These are phyloP conservation scores for Ophiostoma himal-ulmi DNA, from an alignment of 2,329 filamentous ascomycete species.

Conservation along the genomic window DNA sequence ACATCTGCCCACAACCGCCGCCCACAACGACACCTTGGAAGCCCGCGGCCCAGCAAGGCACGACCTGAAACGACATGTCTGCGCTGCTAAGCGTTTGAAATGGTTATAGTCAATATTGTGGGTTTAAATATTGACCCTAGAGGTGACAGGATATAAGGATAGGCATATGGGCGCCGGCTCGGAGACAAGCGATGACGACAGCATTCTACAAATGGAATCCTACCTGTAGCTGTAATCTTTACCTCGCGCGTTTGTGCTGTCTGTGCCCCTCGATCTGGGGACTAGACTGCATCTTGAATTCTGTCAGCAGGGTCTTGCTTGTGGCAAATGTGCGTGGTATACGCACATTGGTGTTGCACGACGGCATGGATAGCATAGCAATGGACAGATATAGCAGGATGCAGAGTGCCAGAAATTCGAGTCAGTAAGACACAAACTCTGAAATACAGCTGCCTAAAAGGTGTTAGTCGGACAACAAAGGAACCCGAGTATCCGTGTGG, in stretches of 20 bases:
- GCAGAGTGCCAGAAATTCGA: background rate
- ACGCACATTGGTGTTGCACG: background rate
- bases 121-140: background rate
- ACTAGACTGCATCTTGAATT: background rate
- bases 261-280: constrained; percentile 2
- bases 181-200: constrained; percentile 2
- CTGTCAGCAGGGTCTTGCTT: background rate
- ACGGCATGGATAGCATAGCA: background rate
- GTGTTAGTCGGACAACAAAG: background rate
- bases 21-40: background rate
- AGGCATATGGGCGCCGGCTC: background rate
- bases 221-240: background rate
- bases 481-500: background rate
- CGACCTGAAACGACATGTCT: background rate
- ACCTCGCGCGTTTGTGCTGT: background rate
- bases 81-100: constrained; percentile 1
- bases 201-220: background rate
- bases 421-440: background rate
- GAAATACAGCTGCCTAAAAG: background rate
- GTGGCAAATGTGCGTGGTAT: background rate
- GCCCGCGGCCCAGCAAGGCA: background rate
- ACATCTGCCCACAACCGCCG: background rate
- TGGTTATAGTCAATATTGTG: background rate
- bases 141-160: background rate
- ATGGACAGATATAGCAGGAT: background rate